A percentile compares a stretch with the other conserved stretches of the same genome.
Conservation (phyloP, 306 rosid species). For the Fragaria ananassa region DNA sequence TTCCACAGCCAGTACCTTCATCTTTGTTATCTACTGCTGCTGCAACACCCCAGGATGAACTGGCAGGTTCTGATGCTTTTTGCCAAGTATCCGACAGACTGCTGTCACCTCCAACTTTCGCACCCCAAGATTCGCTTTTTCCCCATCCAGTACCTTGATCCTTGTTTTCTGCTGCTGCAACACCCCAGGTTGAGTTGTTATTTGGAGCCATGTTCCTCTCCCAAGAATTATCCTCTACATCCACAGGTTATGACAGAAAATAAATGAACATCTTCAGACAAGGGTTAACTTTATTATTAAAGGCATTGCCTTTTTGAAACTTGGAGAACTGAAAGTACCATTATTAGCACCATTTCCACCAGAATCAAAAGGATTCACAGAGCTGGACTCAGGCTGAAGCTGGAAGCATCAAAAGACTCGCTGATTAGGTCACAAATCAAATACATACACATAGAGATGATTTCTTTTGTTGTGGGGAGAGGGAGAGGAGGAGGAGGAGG, state of each 20-base stretch:
- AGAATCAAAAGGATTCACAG: conserved; percentile 39
- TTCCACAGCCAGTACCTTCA: conserved; percentile 56
- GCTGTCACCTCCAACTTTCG: conserved; percentile 30
- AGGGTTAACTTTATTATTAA: neutral
- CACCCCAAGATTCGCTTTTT: conserved; percentile 37
- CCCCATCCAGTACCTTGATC: conserved; percentile 56
- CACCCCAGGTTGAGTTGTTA: conserved; percentile 65
- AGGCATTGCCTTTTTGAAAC: neutral
- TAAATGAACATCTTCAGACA: conserved; percentile 10
- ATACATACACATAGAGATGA: neutral
- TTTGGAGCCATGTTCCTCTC: conserved; percentile 46
- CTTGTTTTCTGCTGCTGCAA: conserved; percentile 35
- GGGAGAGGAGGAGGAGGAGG: neutral
- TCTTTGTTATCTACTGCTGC: conserved; percentile 36
- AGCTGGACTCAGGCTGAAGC: conserved; percentile 1
- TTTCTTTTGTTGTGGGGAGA: neutral
- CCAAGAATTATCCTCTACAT: conserved; percentile 61
- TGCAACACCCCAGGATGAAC: conserved; percentile 68
- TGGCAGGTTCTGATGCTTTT: conserved; percentile 28
- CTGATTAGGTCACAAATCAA: neutral
- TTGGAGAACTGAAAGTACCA: conserved; percentile 28
- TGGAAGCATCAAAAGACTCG: neutral
- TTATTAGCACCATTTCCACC: conserved; percentile 37
- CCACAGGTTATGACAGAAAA: conserved; percentile 31
- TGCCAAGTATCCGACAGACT: conserved; percentile 31